Evolutionary conservation across 352 stramenopile genomes (phyloP), one percentile per base, ranked within the genome.

Genomic region (Pythium aquatile): DNA sequence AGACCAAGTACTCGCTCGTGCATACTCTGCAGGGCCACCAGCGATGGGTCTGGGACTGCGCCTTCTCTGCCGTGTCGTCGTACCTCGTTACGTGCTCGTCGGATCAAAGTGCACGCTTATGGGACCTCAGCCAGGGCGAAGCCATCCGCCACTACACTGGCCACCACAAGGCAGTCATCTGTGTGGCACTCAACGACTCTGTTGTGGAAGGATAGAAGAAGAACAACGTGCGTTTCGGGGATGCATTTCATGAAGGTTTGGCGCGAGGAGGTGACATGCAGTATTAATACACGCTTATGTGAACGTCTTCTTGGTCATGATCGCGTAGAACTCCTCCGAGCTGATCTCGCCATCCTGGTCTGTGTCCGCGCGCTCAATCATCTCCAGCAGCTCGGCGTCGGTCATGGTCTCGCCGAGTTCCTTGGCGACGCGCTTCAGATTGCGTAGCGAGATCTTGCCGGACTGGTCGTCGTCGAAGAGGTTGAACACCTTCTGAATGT

Each of bases 371-470:
- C 98, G 85, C 75, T 99, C 96, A 67, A 99, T 99, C 97, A 99
- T 99, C 78, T 99, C 96, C 55, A 99, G 88, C 67, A 99, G 77
- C 85, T 99, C 98, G 59, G 98, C 97, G 74, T 99, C 95, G 26
- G 96, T 98, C 89, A 99, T 99, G 66, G 93, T 98, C 83, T 99
- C 97, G 40, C 97, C 97, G n/a, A 99, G 80, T 73, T 99, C 97
- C 65, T 98, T 98, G 20, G 97, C 96, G 37, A 99, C 94, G 63
- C 96, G 85, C 74, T 98, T 99, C 62, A 99, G 86, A 78, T 99
- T 99, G 29, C 90, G 85, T 68, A 98, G 90, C 39, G 90, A 97
- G 70, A 99, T 99, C 68, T 98, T 98, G 20, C 97, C 97, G 59
- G 91, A 97, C 67, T 98, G 93, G 75, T 99, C 97, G 71, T 98